phyloP scores from a whole-genome alignment of 2,329 filamentous ascomycete species.

The Fusarium chuoi region DNA sequence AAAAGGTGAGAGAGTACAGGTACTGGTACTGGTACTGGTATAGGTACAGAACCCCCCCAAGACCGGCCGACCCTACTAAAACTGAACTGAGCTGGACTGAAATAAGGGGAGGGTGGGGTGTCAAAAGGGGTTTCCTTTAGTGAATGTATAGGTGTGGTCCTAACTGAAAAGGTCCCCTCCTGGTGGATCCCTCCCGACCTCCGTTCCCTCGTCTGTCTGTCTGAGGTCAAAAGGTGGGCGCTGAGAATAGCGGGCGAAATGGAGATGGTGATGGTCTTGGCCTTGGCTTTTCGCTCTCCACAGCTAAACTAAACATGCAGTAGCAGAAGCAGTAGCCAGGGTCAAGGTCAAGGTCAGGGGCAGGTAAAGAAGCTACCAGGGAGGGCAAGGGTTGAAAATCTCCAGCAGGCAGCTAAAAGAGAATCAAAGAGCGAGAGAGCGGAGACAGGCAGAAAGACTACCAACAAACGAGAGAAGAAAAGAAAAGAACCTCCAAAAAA shows the following conservation, averaged over 20 bases:
- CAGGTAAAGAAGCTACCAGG: neutral
- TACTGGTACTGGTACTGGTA: constrained; percentile 13
- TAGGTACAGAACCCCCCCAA: constrained; percentile 3
- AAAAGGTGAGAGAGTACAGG: constrained; percentile 1
- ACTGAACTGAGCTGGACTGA: neutral
- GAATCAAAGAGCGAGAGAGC: neutral
- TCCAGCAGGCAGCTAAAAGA: neutral
- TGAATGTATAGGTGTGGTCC: constrained; percentile 5
- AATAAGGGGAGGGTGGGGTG: constrained; percentile 30
- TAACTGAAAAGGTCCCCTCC: constrained; percentile 2
- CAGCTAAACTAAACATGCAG: constrained; percentile 16
- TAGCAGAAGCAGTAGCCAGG: constrained; percentile 13
- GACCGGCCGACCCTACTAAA: constrained; percentile 15
- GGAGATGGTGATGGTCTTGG: neutral
- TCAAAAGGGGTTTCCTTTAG: constrained; percentile 5
- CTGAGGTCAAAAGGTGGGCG: constrained; percentile 25
- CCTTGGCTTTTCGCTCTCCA: neutral
- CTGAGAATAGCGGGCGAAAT: constrained; percentile 40
- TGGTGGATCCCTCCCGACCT: constrained; percentile 29
- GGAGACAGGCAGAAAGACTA: neutral
- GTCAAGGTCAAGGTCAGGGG: constrained; percentile 19
- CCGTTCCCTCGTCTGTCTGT: constrained; percentile 17
- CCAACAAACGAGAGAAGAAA: neutral
- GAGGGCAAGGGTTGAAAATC: neutral
- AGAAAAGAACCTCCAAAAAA: neutral